Conservation (phyloP, 495 filamentous ascomycete genomes). For the Pyrenula aspistea region DNA sequence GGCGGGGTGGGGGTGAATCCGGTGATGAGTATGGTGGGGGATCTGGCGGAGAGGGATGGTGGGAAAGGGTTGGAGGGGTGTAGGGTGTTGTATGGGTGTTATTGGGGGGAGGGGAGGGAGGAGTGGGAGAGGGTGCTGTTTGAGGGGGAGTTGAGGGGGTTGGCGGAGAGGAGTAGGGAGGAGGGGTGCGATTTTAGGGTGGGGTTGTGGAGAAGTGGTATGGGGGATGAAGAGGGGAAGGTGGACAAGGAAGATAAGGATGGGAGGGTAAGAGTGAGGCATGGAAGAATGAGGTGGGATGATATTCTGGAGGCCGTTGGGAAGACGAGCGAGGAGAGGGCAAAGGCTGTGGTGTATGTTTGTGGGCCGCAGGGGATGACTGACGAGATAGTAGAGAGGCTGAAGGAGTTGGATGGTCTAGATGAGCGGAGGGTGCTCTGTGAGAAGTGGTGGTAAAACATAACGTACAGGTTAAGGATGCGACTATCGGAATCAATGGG, state of each 20-base stretch:
- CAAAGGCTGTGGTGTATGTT: slow-evolving; percentile 54
- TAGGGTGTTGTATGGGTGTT: not conserved
- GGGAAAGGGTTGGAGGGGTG: not conserved
- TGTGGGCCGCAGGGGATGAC: slow-evolving; percentile 76
- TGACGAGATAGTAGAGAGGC: slow-evolving; percentile 55
- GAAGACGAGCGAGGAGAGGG: slow-evolving; percentile 18
- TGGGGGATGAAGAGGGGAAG: not conserved
- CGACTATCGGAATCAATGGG: too few relatives aligned
- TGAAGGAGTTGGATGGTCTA: slow-evolving; percentile 38
- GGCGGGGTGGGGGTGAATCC: slow-evolving; percentile 81
- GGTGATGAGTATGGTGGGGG: slow-evolving; percentile 32
- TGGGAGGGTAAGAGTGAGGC: slow-evolving; percentile 2
- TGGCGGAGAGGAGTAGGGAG: not conserved
- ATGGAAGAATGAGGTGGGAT: slow-evolving; percentile 33
- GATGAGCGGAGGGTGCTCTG: slow-evolving; percentile 48
- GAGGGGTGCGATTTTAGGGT: not conserved
- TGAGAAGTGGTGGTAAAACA: slow-evolving; percentile 83
- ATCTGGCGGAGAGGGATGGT: slow-evolving; percentile 13
- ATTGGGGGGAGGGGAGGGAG: too few relatives aligned
- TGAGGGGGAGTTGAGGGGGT: not conserved
- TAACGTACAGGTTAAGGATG: too few relatives aligned
- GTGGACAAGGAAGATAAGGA: not conserved
- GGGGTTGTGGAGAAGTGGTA: not conserved
- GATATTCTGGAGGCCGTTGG: slow-evolving; percentile 41
- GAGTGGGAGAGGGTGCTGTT: not conserved